Base-by-base conservation (phyloP, 2,329 filamentous ascomycete genomes). In the Fusarium pseudoanthophilum region DNA sequence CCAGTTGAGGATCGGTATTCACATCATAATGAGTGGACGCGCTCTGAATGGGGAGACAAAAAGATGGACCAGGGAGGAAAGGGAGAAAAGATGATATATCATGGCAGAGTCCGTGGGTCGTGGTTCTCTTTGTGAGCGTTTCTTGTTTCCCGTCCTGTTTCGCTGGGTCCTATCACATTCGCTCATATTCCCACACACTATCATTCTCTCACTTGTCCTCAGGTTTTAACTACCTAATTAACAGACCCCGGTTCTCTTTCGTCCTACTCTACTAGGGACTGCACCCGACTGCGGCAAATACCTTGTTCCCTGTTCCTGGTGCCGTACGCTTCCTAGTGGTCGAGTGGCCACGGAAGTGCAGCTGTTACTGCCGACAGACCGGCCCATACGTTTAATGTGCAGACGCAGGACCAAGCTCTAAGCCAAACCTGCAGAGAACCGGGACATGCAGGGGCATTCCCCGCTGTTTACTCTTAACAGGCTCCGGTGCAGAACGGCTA, bases 351-450 rank as follows among this genome's bases (percentile, higher is more conserved):
- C 37, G 57, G 52, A 59, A 49, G 18, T 53, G 34, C 34, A 37
- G 24, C 51, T 72, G 59, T 53, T 64, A 61, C 58, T 63, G 55
- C 66, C 59, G 70, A 70, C 46, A 69, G 68, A 67, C 67, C 30
- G 26, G 65, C 70, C 65, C 56, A 49, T 37, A 60, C 61, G 16
- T 28, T 43, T 43, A 46, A 57, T 34, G 66, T 52, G 63, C 76
- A 76, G 77, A 77, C 75, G 62, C 67, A 63, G 74, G 76, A 61
- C 75, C 76, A 78, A 78, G 76, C 67, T 69, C 57, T 60, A 71
- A 53, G 57, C 40, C 56, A 53, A 65, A 75, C 49, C 67, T 67
- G 73, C 64, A 67, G 59, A 73, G 46, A 74, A 72, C 72, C 73
- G 73, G 79, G 77, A 78, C 73, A 79, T 79, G 75, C 67, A 74